phyloP scores from a whole-genome alignment of 2,329 filamentous ascomycete genomes.

The Nannizziopsis barbatae region DNA sequence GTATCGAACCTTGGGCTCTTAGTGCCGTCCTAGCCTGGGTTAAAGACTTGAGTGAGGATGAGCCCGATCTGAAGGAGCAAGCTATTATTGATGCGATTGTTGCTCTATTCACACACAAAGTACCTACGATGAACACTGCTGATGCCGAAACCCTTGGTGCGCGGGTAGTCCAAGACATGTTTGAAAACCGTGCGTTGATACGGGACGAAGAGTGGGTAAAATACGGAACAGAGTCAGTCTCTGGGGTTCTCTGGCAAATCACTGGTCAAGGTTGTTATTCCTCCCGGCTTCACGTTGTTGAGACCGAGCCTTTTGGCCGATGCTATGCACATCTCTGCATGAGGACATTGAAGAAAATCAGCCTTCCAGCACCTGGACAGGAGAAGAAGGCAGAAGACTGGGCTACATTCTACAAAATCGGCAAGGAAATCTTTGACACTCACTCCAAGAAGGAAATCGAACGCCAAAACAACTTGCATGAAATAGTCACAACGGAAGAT shows the following conservation, averaged over 20 bases:
- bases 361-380: constrained; percentile 61
- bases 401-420: constrained; percentile 78
- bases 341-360: constrained; percentile 86
- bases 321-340: constrained; percentile 95
- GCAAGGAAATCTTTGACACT: constrained; percentile 60
- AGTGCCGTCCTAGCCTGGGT: constrained; percentile 82
- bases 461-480: constrained; percentile 85
- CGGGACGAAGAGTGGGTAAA: constrained; percentile 97
- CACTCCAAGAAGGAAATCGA: constrained; percentile 79
- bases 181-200: constrained; percentile 62
- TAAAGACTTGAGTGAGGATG: constrained; percentile 77
- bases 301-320: constrained; percentile 51
- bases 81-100: constrained; percentile 79
- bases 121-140: constrained; percentile 95
- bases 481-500: constrained; percentile 89
- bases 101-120: constrained; percentile 81
- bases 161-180: constrained; percentile 68
- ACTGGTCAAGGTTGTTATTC: constrained; percentile 88
- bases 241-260: constrained; percentile 85
- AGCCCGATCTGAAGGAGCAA: constrained; percentile 73
- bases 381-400: constrained; percentile 66
- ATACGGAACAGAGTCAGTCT: constrained; percentile 67
- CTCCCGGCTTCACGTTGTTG: constrained; percentile 61
- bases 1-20: constrained; percentile 82
- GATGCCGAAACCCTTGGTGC: constrained; percentile 81